Percentiles rank a stretch among this genome's conserved stretches.
These are phyloP conservation scores for Protea cynaroides DNA, from an alignment of 164 flowering plant genomes.

Conservation along the genomic window DNA sequence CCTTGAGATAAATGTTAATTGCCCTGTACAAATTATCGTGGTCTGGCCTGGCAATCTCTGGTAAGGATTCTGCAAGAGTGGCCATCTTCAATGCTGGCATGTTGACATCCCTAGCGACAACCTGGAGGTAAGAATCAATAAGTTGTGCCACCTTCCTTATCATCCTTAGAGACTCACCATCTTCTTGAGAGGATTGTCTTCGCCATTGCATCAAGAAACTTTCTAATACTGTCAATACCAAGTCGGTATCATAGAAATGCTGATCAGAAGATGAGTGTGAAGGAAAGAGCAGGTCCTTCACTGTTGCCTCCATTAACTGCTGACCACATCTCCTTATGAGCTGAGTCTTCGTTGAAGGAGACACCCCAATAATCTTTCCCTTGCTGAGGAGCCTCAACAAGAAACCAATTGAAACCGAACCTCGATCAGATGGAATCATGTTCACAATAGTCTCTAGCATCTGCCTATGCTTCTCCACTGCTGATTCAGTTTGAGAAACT, in stretches of 20 bases:
- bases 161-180: slow-evolving; percentile 22
- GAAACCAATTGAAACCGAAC: slow-evolving; percentile 70
- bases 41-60: slow-evolving; percentile 47
- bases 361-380: slow-evolving; percentile 42
- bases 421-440: slow-evolving; percentile 62
- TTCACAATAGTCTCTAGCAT: slow-evolving; percentile 62
- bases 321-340: slow-evolving; percentile 45
- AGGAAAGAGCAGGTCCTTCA: slow-evolving; percentile 51
- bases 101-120: slow-evolving; percentile 48
- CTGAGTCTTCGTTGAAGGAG: slow-evolving; percentile 55
- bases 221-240: slow-evolving; percentile 48
- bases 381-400: slow-evolving; percentile 53
- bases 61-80: slow-evolving; percentile 57
- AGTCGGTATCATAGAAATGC: slow-evolving; percentile 46
- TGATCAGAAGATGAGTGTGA: slow-evolving; percentile 24
- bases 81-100: slow-evolving; percentile 51
- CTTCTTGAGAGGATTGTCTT: slow-evolving; percentile 26
- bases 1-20: slow-evolving; percentile 80
- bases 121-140: slow-evolving; percentile 69
- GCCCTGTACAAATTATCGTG: slow-evolving; percentile 87
- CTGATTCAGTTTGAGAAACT: slow-evolving; percentile 24
- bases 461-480: slow-evolving; percentile 24
- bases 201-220: slow-evolving; percentile 50
- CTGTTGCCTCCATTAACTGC: slow-evolving; percentile 67
- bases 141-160: slow-evolving; percentile 57